Evolutionary conservation across 371 early-diverging fungal species (phyloP), one percentile per base, ranked within the genome.

Genomic region (Syncephalastrum contaminatum): DNA sequence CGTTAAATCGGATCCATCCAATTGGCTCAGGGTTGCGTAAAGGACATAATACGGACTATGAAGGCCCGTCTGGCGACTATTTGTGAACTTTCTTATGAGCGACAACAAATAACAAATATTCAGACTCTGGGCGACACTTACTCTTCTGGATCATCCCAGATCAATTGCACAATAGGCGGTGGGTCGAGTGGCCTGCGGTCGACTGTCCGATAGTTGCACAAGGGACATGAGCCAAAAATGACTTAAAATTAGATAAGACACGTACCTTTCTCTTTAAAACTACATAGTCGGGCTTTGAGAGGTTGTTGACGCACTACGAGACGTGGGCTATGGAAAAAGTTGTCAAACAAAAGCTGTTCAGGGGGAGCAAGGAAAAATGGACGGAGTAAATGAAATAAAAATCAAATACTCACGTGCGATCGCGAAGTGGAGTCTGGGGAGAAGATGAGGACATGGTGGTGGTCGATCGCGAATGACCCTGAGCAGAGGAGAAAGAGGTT

Each of bases 171-270:
- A 43, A 79, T 75, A 22, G 75, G 75, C 20, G 79, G 77, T 42
- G 77, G 77, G 56, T 77, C 77, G n/a, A 77, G 53, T 4, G 79
- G 79, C n/a, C 79, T 61, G 47, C 79, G 73, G 62, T 78, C 79
- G 22, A 78, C 79, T 70, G 46, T 3, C 13, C 42, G 41, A 51
- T 20, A 58, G 39, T 55, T 19, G 25, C 13, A 20, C 30, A 19
- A 54, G 1, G 50, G 30, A 47, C 25, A 47, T 47, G 14, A 47
- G 19, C 13, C 18, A 8, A 14, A 14, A 1, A 45, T 4, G 45
- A 45, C 18, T 24, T 20, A 46, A 39, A 36, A 4, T 53, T 39
- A 57, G 45, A 50, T 40, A 22, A 45, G 13, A 42, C 16, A 27
- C 24, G 12, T 55, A 70, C 77, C 82, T 75, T 78, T 74, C 41